These are phyloP conservation scores for Melanomma pulvis-pyrius DNA, from an alignment of 495 filamentous ascomycete species.

Conservation along the genomic window DNA sequence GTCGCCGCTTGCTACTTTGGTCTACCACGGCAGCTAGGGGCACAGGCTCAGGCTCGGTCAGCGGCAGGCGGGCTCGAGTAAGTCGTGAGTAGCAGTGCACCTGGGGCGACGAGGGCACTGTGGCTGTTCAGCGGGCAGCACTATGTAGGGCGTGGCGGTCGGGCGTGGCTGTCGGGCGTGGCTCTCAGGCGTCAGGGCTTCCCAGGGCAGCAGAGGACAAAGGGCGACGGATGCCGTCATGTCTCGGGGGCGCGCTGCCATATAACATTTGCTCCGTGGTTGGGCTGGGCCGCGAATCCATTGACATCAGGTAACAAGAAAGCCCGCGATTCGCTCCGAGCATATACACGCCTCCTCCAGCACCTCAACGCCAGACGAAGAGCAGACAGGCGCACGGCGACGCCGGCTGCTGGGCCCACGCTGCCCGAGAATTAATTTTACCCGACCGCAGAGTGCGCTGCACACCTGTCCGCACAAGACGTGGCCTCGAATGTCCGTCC, in stretches of 20 bases:
- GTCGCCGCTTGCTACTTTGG: no score
- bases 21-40: no score
- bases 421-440: slow-evolving; percentile 5
- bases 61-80: no score
- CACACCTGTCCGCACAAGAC: slow-evolving; percentile 13
- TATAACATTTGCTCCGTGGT: slow-evolving; percentile 3
- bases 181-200: no score
- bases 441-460: slow-evolving; percentile 5
- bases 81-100: no score
- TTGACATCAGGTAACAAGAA: slow-evolving; percentile 32
- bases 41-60: no score
- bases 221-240: slow-evolving; percentile 23
- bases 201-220: no score
- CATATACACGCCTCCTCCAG: not conserved
- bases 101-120: no score
- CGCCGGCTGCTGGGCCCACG: not conserved
- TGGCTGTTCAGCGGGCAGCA: no score
- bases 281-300: slow-evolving; percentile 7
- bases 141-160: no score
- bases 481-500: not conserved
- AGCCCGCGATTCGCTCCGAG: not conserved
- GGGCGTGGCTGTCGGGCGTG: no score
- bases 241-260: not conserved
- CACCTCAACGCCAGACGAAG: not conserved
- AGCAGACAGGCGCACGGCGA: not conserved